Percentiles rank a stretch among this genome's conserved stretches.
Conservation (phyloP, 2,329 filamentous ascomycete genomes). For the Diaporthe helianthi region DNA sequence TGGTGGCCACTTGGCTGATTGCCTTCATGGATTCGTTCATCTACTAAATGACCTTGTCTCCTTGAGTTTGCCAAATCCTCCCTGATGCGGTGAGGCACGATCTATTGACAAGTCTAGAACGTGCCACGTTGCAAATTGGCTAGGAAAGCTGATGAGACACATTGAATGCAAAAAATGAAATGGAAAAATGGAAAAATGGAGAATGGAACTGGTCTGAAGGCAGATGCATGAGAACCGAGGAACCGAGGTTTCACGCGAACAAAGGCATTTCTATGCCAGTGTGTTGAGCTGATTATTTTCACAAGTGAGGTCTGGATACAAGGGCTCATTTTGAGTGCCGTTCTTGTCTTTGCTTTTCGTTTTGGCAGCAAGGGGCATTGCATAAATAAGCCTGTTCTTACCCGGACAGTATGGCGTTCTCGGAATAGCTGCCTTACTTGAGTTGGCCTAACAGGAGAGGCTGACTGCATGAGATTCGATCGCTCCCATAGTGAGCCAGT, state of each 20-base stretch:
- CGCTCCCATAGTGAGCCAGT: not conserved
- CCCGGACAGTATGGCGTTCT: conserved; percentile 15
- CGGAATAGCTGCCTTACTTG: not conserved
- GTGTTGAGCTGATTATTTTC: not conserved
- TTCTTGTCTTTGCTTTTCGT: not conserved
- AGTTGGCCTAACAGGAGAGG: not conserved
- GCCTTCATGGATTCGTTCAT: not conserved
- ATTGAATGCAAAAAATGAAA: not conserved
- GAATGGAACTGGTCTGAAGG: not conserved
- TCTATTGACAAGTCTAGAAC: not conserved
- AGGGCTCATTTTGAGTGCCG: not conserved
- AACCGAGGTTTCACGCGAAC: no score
- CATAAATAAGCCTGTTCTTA: conserved; percentile 1
- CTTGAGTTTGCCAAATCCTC: not conserved
- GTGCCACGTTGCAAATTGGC: not conserved
- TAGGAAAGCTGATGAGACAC: not conserved
- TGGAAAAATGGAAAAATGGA: no score
- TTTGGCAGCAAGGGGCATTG: not conserved
- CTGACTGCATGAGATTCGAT: not conserved
- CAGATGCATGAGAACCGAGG: not conserved
- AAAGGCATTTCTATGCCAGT: not conserved
- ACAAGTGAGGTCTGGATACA: not conserved
- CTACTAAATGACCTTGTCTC: no score
- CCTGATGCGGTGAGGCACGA: not conserved
- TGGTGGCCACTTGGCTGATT: not conserved